Conservation (phyloP, 331 rosid genomes). For the Prunus yedoensis region DNA sequence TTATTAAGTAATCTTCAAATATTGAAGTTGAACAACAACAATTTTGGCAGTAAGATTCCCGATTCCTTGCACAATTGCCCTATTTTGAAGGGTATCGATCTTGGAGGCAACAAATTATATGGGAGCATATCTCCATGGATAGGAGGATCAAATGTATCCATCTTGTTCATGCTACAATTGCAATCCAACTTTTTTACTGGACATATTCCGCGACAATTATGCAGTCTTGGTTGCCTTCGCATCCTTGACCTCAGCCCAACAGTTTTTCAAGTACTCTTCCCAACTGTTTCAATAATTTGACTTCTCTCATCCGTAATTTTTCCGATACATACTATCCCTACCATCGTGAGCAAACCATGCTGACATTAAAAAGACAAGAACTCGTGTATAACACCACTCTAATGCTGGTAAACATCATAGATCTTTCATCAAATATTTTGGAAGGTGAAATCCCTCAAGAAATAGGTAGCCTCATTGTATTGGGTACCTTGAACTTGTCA, state of each 20-base stretch:
- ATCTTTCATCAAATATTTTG: conserved; percentile 35
- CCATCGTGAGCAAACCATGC: neutral
- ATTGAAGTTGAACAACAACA: conserved; percentile 17
- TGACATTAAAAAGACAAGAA: conserved; percentile 3
- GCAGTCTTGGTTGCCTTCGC: conserved; percentile 4
- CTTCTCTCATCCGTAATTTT: neutral
- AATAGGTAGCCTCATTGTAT: neutral
- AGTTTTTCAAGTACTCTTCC: conserved; percentile 10
- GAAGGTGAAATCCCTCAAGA: conserved; percentile 28
- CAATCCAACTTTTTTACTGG: conserved; percentile 11
- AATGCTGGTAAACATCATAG: neutral
- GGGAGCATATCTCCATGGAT: neutral
- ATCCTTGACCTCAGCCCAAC: conserved; percentile 5
- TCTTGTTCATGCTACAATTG: neutral
- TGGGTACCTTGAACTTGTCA: conserved; percentile 27
- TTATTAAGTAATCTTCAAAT: conserved; percentile 2
- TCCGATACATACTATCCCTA: too few relatives aligned
- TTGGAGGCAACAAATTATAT: neutral
- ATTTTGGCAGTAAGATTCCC: conserved; percentile 9
- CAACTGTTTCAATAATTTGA: conserved; percentile 9
- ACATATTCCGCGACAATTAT: neutral
- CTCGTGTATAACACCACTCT: conserved; percentile 4
- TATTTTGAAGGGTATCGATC: neutral
- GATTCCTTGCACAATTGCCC: neutral
- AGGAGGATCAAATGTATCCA: neutral